Base-by-base conservation (phyloP, 768 basidiomycete genomes). In the Punctularia strigosozonata region DNA sequence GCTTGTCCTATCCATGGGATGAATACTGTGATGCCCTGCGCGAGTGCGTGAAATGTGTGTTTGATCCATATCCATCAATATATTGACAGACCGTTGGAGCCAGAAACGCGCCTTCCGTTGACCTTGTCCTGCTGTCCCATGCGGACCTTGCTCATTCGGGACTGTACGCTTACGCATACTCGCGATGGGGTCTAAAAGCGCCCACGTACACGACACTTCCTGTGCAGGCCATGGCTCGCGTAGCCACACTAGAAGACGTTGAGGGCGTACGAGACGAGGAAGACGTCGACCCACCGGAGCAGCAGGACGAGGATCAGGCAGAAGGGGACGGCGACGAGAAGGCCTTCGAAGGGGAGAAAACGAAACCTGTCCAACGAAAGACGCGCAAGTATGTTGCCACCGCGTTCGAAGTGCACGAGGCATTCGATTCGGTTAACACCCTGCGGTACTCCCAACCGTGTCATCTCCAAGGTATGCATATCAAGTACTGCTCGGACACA, bases 401-500 rank as follows among this genome's bases (percentile, higher is more conserved):
- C 12, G 60, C 72, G 3, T 76, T 80, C 34, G 85, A 97, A 61
- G 81, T 99, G 7, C 80, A 89, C 50, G 87, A 90, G 43, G 88
- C 94, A 3, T 97, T 97, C 56, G 85, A 92, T 46, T 77, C 77
- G 4, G 72, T 98, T 46, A 95, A 85, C 50, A 86, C 90, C 2
- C 71, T 98, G 47, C 75, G 92, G 39, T 98, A 94, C 55, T 92
- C 90, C 6, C 92, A 97, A 48, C 94, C 94, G 3, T 85, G 88
- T 4, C 91, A 94, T 61, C 69, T 99, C 22, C 84, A 88, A 69
- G 92, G 92, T 88, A 50, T 56, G 65, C 56, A n/a, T n/a, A n/a
- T n/a, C n/a, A n/a, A n/a, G n/a, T n/a, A n/a, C n/a, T n/a, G n/a
- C n/a, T n/a, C n/a, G n/a, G n/a, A n/a, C n/a, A n/a, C n/a, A n/a